Conservation (phyloP, 2,329 filamentous ascomycete genomes). For the Colletotrichum karsti region DNA sequence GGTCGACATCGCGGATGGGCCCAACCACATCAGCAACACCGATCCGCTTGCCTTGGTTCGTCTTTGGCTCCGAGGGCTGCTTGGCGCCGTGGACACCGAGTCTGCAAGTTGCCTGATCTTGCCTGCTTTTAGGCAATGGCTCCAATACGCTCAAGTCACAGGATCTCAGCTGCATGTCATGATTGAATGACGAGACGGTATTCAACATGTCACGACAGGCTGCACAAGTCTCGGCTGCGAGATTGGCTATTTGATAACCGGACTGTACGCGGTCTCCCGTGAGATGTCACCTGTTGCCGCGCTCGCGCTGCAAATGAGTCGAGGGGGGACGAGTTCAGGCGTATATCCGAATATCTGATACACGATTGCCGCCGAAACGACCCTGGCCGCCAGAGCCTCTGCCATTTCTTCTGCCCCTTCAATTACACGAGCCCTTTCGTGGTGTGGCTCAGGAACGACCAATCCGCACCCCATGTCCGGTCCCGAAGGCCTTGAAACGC, state of each 20-base stretch:
- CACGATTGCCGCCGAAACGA: constrained; percentile 1
- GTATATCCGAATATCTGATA: not conserved
- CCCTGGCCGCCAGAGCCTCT: not conserved
- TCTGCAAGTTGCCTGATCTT: constrained; percentile 26
- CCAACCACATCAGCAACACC: constrained; percentile 9
- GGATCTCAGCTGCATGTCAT: constrained; percentile 18
- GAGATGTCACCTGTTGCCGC: not conserved
- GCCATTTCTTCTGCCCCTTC: not conserved
- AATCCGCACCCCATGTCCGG: constrained; percentile 4
- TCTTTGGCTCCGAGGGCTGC: constrained; percentile 8
- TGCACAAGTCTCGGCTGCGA: not conserved
- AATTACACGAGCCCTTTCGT: not conserved
- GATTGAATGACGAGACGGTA: not conserved
- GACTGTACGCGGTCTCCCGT: not conserved
- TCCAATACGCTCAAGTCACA: constrained; percentile 17
- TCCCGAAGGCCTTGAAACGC: constrained; percentile 17
- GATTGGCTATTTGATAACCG: not conserved
- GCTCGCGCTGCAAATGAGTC: not conserved
- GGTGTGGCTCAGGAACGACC: not conserved
- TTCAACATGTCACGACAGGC: not conserved
- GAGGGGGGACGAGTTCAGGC: not conserved
- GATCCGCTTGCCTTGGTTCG: constrained; percentile 5
- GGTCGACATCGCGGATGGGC: not conserved
- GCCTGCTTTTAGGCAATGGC: constrained; percentile 9
- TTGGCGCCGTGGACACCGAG: constrained; percentile 17